These are phyloP conservation scores for Ceratobasidium sp. DNA, from an alignment of 1,284 basidiomycete genomes.

Conservation along the genomic window DNA sequence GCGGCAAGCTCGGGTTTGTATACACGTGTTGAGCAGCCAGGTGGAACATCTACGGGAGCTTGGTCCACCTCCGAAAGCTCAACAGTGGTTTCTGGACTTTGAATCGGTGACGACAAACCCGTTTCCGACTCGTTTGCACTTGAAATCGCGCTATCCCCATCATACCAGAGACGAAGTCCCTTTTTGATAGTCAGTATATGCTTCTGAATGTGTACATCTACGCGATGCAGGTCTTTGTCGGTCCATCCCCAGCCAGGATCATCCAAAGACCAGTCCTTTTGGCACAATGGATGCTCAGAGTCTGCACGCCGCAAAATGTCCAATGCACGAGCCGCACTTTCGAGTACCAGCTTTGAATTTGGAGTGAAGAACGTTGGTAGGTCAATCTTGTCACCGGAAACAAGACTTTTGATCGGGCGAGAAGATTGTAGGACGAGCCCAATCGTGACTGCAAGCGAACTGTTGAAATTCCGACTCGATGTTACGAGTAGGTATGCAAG, in stretches of 20 bases:
- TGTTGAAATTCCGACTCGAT: conserved; percentile 26
- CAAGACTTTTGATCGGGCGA: conserved; percentile 6
- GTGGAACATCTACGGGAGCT: neutral
- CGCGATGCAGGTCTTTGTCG: conserved; percentile 55
- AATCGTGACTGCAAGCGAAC: conserved; percentile 10
- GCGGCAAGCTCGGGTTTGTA: conserved; percentile 53
- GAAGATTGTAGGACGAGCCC: neutral
- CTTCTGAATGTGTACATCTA: conserved; percentile 36
- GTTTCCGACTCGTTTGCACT: conserved; percentile 4
- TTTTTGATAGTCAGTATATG: conserved; percentile 4
- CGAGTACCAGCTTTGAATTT: neutral
- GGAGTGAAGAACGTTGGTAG: conserved; percentile 18
- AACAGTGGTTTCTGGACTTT: neutral
- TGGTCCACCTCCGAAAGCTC: neutral
- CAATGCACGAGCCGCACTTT: conserved; percentile 57
- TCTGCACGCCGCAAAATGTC: conserved; percentile 65
- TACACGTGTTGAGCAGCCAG: neutral
- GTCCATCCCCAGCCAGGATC: conserved; percentile 61
- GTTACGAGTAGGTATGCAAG: conserved; percentile 8
- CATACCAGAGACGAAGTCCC: conserved; percentile 2
- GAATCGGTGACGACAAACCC: neutral
- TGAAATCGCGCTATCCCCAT: neutral
- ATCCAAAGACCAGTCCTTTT: conserved; percentile 53
- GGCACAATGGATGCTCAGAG: conserved; percentile 63
- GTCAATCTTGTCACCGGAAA: neutral